Evolutionary conservation across 2,329 filamentous ascomycete genomes (phyloP).

Genomic region (Huntiella savannae): DNA sequence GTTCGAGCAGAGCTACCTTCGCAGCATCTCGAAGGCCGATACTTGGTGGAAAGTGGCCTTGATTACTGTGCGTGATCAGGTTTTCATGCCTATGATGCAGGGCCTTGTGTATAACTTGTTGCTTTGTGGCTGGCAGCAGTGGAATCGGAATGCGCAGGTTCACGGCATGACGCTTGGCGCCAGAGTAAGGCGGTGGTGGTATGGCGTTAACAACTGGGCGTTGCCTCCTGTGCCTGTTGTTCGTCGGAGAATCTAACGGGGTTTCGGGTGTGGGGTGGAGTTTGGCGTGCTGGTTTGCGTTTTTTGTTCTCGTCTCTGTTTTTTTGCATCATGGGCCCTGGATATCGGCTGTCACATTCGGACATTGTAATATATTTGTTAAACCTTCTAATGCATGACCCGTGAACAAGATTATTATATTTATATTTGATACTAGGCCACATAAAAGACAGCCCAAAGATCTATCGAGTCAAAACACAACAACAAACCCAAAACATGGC

Average conservation of each 20-base stretch:
- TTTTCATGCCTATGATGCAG: conserved; percentile 73
- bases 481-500: too few relatives aligned
- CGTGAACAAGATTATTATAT: too few relatives aligned
- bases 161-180: conserved; percentile 62
- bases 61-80: conserved; percentile 80
- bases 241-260: conserved; percentile 8
- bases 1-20: conserved; percentile 95
- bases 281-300: not conserved
- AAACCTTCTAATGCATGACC: too few relatives aligned
- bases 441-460: too few relatives aligned
- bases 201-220: conserved; percentile 78
- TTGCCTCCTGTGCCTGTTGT: conserved; percentile 26
- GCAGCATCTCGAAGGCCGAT: conserved; percentile 64
- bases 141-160: conserved; percentile 63
- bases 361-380: too few relatives aligned
- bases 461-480: too few relatives aligned
- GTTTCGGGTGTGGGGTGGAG: not conserved
- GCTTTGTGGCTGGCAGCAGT: conserved; percentile 73
- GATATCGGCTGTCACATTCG: not conserved
- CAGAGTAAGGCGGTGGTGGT: conserved; percentile 79
- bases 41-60: conserved; percentile 61
- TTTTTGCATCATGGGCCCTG: not conserved
- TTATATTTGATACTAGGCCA: too few relatives aligned
- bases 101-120: conserved; percentile 76
- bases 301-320: not conserved